Conservation (phyloP, 495 filamentous ascomycete species). For the Bombardia bombarda region DNA sequence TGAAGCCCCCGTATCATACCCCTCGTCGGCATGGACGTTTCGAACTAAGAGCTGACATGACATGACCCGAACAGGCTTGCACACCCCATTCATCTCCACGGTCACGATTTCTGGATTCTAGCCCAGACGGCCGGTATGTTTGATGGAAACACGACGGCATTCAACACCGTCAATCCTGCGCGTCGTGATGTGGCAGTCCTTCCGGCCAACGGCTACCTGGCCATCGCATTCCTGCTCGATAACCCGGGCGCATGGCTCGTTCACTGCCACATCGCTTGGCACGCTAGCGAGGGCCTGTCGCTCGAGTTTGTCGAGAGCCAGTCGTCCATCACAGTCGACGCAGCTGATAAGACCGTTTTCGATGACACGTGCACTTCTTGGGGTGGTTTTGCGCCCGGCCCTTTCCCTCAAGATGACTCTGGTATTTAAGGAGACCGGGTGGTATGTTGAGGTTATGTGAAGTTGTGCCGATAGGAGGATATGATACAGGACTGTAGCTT, state of each 20-base stretch:
- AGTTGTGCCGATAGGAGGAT: too few relatives aligned
- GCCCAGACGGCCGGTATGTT: not conserved
- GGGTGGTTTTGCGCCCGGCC: not conserved
- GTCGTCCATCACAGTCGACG: not conserved
- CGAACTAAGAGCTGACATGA: too few relatives aligned
- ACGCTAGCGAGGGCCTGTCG: slow-evolving; percentile 14
- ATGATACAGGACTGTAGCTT: too few relatives aligned
- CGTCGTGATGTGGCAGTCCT: slow-evolving; percentile 54
- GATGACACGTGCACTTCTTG: slow-evolving; percentile 4
- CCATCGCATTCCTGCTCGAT: slow-evolving; percentile 50
- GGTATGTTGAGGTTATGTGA: not conserved
- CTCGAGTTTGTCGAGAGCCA: slow-evolving; percentile 13
- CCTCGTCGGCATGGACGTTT: too few relatives aligned
- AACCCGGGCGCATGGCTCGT: slow-evolving; percentile 30
- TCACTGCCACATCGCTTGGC: slow-evolving; percentile 21
- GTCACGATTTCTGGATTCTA: slow-evolving; percentile 16
- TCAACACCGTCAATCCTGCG: slow-evolving; percentile 37
- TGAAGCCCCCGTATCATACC: too few relatives aligned
- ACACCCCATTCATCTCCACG: slow-evolving; percentile 22
- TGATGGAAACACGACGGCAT: slow-evolving; percentile 1
- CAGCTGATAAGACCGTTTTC: not conserved
- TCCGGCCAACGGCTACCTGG: slow-evolving; percentile 34
- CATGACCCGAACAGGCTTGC: too few relatives aligned
- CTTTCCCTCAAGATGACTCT: slow-evolving; percentile 12
- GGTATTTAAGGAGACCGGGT: slow-evolving; percentile 6